Base-by-base conservation (phyloP, 225 moss, liverwort and hornwort species). In the Bryoerythrophyllum caledonicum region DNA sequence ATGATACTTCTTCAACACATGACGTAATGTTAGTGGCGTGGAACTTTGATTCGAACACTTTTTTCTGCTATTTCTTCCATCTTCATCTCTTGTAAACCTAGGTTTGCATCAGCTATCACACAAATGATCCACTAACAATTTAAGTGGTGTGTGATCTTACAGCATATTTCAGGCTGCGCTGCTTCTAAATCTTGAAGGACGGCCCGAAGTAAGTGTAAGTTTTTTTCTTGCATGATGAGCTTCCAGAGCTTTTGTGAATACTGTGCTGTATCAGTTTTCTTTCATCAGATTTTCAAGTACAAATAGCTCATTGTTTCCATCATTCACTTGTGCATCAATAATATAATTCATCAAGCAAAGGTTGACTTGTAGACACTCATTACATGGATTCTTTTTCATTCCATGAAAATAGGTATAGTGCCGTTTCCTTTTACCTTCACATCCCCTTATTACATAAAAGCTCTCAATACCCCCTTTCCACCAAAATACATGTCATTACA, bases 151-250 rank as follows among this genome's bases (percentile, higher is more conserved):
- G 44, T 72, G 25, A 25, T 51, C 62, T 60, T 68, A 30, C 77
- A 77, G 82, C 73, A 55, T 72, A 28, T 27, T 82, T 68, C 72
- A 77, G 77, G 62, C 32, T 77, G 30, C 76, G 71, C 44, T 82
- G 82, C 73, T 68, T 77, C 73, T 82, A 68, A 68, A 68, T 30
- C 59, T 44, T 64, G 64, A 37, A 37, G 11, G 74, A 40, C 65
- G 53, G 41, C 40, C 8, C 40, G 17, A 52, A 27, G 55, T 41
- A 49, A 24, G 30, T 9, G 37, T 52, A 44, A n/a, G 35, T 63
- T 51, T 21, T 37, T 63, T 51, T 34, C 63, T 25, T 23, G 35
- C 49, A 49, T 73, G 52, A 30, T 63, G 62, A 52, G 34, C 51
- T 17, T 37, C 23, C 15, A 34, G 8, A 63, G 37, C 51, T 63